Percentiles rank a stretch among this genome's conserved stretches.
Evolutionary conservation across 345 rosid species (phyloP).

Genomic region (Rhodamnia rubescens): DNA sequence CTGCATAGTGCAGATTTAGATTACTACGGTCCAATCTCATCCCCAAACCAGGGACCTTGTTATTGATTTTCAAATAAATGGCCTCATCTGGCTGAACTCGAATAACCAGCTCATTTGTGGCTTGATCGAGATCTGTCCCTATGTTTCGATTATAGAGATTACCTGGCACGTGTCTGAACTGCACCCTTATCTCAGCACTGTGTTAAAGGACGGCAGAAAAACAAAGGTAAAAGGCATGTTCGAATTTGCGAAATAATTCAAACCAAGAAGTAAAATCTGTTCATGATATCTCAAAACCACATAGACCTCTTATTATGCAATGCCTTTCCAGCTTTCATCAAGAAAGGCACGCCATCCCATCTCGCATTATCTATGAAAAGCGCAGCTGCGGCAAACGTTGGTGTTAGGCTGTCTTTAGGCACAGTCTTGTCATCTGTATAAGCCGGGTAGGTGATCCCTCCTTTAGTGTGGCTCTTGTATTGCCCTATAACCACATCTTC

Average conservation of each 20-base stretch:
- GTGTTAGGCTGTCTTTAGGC: conserved; percentile 80
- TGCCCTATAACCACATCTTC: conserved; percentile 85
- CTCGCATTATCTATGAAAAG: conserved; percentile 92
- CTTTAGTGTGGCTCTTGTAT: conserved; percentile 87
- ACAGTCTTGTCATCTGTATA: conserved; percentile 90
- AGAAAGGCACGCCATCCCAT: conserved; percentile 99
- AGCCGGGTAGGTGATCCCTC: conserved; percentile 68
- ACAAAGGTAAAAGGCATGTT: background rate
- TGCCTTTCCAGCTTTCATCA: conserved; percentile 98
- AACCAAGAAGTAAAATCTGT: background rate
- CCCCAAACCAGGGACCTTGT: conserved; percentile 96
- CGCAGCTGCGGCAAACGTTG: conserved; percentile 99
- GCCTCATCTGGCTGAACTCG: conserved; percentile 98
- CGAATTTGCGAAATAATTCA: background rate
- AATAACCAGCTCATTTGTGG: conserved; percentile 94
- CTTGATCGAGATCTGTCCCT: conserved; percentile 73
- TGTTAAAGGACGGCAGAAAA: background rate
- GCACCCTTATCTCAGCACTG: conserved; percentile 98
- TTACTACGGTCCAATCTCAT: conserved; percentile 91
- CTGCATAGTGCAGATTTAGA: conserved; percentile 85
- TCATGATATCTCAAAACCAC: background rate
- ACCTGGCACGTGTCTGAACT: conserved; percentile 97
- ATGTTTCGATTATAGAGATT: conserved; percentile 69
- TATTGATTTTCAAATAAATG: conserved; percentile 89
- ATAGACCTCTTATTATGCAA: conserved; percentile 63